Evolutionary conservation across 768 basidiomycete species (phyloP), one percentile per base, ranked within the genome.

Genomic region (Lentinula guzmanii): DNA sequence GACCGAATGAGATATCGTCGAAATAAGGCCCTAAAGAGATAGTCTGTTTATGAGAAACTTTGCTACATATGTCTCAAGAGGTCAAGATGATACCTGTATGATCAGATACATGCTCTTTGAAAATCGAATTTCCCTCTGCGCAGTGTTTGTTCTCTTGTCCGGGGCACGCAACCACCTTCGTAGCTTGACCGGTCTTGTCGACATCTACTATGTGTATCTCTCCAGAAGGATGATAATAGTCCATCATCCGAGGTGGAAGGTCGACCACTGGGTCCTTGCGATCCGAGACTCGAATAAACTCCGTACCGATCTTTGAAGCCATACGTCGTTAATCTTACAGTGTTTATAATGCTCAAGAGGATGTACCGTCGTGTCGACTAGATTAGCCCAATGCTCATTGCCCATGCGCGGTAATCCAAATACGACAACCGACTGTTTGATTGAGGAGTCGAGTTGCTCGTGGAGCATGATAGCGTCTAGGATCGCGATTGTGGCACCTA

Each of bases 351-450:
- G 61, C 5, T 42, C 42, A 43, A 54, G 62, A 21, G 41, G n/a
- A 58, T 61, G 63, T 13, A 63, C 45, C 31, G 62, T 63, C 7
- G n/a, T 5, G 33, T 65, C 57, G 42, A 65, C 65, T 1, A 62
- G 57, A 9, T 65, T 21, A 10, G 62, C 60, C 5, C 61, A 65
- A 1, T n/a, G 35, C 8, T 65, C 61, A 24, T 65, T 66, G 16
- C 64, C 59, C 6, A 43, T 58, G 1, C 60, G 31, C 35, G 52
- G 52, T 16, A 52, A 18, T 18, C 52, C 52, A 16, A 52, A 52
- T 13, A 52, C 35, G 15, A 52, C 35, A 16, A 33, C 24, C 4
- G 52, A 24, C 6, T 16, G 31, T 37, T 52, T 52, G 31, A 52
- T 24, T 13, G 31, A 37, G 13, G 52, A n/a, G 13, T 33, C 31